Evolutionary conservation across 2,329 filamentous ascomycete species (phyloP).

Genomic region (Hypoxylon sp.): DNA sequence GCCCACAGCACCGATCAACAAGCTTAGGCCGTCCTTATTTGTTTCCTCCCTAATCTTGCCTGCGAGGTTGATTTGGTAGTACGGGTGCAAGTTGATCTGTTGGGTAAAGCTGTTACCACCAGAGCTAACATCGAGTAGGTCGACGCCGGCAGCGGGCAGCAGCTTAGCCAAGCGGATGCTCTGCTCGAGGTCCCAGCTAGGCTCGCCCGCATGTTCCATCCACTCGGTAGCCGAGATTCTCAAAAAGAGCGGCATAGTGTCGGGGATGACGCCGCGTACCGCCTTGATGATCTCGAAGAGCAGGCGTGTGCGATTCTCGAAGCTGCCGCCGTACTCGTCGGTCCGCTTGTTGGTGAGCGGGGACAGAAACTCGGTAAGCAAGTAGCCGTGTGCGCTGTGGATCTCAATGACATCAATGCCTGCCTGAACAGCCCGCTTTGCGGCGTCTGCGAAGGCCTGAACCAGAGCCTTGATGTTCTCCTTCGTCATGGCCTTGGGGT

Average conservation of each 20-base stretch:
- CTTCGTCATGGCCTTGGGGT: constrained; percentile 65
- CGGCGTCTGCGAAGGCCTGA: constrained; percentile 69
- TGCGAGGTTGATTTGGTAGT: constrained; percentile 83
- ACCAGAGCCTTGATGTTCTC: constrained; percentile 68
- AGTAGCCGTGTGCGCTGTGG: constrained; percentile 66
- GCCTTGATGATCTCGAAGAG: constrained; percentile 68
- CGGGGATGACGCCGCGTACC: constrained; percentile 67
- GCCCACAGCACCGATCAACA: constrained; percentile 83
- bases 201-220: constrained; percentile 65
- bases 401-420: constrained; percentile 66
- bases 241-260: constrained; percentile 69
- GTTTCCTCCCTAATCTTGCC: constrained; percentile 78
- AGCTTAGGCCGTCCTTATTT: constrained; percentile 60
- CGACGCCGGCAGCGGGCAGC: constrained; percentile 81
- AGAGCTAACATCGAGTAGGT: constrained; percentile 86
- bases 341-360: constrained; percentile 61
- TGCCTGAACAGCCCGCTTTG: constrained; percentile 70
- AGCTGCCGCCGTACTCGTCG: constrained; percentile 73
- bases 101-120: constrained; percentile 78
- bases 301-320: constrained; percentile 76
- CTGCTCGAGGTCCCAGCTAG: constrained; percentile 78
- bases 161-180: constrained; percentile 76
- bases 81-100: constrained; percentile 72
- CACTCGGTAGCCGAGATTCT: constrained; percentile 75
- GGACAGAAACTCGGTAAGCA: constrained; percentile 62